These are phyloP conservation scores for Candida wancherniae DNA, from an alignment of 805 yeast genomes.

Conservation along the genomic window DNA sequence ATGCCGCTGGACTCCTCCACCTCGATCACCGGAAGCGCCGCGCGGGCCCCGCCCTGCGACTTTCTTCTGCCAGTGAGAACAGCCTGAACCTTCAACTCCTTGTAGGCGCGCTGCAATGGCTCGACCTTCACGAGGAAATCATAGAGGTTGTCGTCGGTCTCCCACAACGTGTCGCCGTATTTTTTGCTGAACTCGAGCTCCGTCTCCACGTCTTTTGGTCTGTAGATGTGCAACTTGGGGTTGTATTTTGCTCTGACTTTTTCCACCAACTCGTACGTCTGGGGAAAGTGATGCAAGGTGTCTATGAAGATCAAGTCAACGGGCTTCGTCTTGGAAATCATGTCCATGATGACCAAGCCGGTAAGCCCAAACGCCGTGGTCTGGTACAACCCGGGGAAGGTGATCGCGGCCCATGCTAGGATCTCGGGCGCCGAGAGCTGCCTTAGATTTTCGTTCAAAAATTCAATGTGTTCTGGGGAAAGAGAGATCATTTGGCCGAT, in stretches of 20 bases:
- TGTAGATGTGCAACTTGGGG: slow-evolving; percentile 57
- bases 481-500: slow-evolving; percentile 12
- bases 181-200: slow-evolving; percentile 60
- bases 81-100: slow-evolving; percentile 66
- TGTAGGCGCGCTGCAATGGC: slow-evolving; percentile 83
- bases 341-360: slow-evolving; percentile 83
- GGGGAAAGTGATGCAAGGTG: slow-evolving; percentile 93
- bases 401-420: slow-evolving; percentile 74
- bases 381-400: slow-evolving; percentile 79
- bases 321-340: slow-evolving; percentile 49
- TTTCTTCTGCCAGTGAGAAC: slow-evolving; percentile 89
- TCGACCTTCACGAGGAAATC: slow-evolving; percentile 90
- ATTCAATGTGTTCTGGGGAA: slow-evolving; percentile 50
- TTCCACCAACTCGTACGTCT: slow-evolving; percentile 71
- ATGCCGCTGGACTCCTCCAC: slow-evolving; percentile 64
- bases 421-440: slow-evolving; percentile 63
- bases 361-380: slow-evolving; percentile 95
- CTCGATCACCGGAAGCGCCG: slow-evolving; percentile 69
- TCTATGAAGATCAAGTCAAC: slow-evolving; percentile 82
- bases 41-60: slow-evolving; percentile 84
- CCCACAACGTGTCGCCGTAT: slow-evolving; percentile 83
- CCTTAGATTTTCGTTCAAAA: slow-evolving; percentile 60
- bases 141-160: slow-evolving; percentile 69
- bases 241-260: slow-evolving; percentile 51
- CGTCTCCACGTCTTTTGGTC: slow-evolving; percentile 53